These are phyloP conservation scores for Rhododendron mucronatum DNA, from an alignment of 148 eudicot genomes.

Conservation along the genomic window DNA sequence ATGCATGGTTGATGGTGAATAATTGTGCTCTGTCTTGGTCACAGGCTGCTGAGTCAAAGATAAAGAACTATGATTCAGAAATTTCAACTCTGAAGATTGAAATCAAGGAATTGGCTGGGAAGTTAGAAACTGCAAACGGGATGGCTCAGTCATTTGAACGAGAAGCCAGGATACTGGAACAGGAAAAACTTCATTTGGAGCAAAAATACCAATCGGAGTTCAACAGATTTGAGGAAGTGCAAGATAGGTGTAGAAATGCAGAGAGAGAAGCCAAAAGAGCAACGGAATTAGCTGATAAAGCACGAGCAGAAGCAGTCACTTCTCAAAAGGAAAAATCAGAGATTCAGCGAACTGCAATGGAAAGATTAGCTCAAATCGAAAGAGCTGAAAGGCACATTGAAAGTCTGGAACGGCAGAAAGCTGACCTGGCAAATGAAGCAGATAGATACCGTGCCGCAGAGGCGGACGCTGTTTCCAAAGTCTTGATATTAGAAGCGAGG, in stretches of 20 bases:
- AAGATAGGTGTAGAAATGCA: slow-evolving; percentile 74
- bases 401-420: slow-evolving; percentile 53
- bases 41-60: slow-evolving; percentile 76
- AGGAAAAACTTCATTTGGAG: slow-evolving; percentile 71
- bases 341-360: slow-evolving; percentile 66
- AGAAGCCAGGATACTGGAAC: slow-evolving; percentile 75
- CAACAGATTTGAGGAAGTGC: slow-evolving; percentile 66
- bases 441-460: slow-evolving; percentile 56
- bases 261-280: slow-evolving; percentile 91
- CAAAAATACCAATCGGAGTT: slow-evolving; percentile 75
- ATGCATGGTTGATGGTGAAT: neutral
- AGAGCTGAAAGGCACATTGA: slow-evolving; percentile 73
- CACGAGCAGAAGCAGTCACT: slow-evolving; percentile 66
- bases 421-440: slow-evolving; percentile 45
- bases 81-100: slow-evolving; percentile 40
- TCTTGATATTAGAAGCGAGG: slow-evolving; percentile 58
- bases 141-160: slow-evolving; percentile 65
- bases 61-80: slow-evolving; percentile 55
- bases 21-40: slow-evolving; percentile 2
- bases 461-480: slow-evolving; percentile 61
- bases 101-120: slow-evolving; percentile 53
- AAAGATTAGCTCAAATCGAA: slow-evolving; percentile 73
- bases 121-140: slow-evolving; percentile 49
- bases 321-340: slow-evolving; percentile 73
- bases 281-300: slow-evolving; percentile 72